A percentile compares a stretch with the other conserved stretches of the same genome.
phyloP scores from a whole-genome alignment of 1,284 basidiomycete genomes.

The Fomitopsis schrenkii region DNA sequence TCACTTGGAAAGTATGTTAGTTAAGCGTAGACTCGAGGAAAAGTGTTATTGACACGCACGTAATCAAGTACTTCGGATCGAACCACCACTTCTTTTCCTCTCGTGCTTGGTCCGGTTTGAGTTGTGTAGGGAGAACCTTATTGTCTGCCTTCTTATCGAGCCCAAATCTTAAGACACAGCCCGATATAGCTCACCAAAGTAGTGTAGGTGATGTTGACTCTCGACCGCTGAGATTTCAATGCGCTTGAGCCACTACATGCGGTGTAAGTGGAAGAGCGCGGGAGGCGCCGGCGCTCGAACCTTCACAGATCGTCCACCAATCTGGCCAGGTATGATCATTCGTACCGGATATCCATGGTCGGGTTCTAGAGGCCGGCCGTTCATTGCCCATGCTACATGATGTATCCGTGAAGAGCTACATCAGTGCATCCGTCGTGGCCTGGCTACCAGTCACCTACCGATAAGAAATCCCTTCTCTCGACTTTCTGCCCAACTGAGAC shows the following conservation, averaged over 20 bases:
- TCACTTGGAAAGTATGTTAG: slow-evolving; percentile 34
- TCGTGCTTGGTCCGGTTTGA: slow-evolving; percentile 54
- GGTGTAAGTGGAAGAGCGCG: neutral
- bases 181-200: neutral
- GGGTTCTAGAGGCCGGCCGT: slow-evolving; percentile 52
- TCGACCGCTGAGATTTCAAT: slow-evolving; percentile 55
- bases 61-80: slow-evolving; percentile 50
- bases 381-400: slow-evolving; percentile 53
- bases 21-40: slow-evolving; percentile 8
- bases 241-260: slow-evolving; percentile 51
- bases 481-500: slow-evolving; percentile 45
- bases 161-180: neutral
- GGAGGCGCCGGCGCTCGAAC: slow-evolving; percentile 19
- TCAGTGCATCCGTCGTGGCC: neutral
- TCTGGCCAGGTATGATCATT: slow-evolving; percentile 61
- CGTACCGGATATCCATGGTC: slow-evolving; percentile 69
- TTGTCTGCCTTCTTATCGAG: slow-evolving; percentile 37
- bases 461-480: slow-evolving; percentile 55
- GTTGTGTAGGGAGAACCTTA: slow-evolving; percentile 56
- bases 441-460: slow-evolving; percentile 12
- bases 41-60: slow-evolving; percentile 18
- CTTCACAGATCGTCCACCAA: slow-evolving; percentile 54
- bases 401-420: neutral
- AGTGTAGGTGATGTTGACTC: slow-evolving; percentile 46
- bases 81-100: slow-evolving; percentile 61